Percentiles rank a stretch among this genome's conserved stretches.
Evolutionary conservation across 805 yeast species (phyloP).

Genomic region (Starmerella vaccinii): DNA sequence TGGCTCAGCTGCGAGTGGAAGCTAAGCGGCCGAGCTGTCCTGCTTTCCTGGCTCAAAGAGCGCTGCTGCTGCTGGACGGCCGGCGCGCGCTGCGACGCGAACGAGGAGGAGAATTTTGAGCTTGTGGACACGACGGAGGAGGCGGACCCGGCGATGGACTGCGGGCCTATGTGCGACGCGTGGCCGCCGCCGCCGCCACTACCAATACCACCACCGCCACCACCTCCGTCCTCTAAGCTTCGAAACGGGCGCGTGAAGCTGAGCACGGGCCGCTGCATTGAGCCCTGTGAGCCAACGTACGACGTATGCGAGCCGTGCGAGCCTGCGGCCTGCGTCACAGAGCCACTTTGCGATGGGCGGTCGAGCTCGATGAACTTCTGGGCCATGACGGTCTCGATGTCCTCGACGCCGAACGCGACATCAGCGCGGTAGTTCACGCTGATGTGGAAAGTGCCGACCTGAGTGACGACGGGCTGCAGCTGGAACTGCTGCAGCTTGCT

Average conservation of each 20-base stretch:
- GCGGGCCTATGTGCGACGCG: constrained; percentile 8
- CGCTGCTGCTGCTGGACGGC: constrained; percentile 7
- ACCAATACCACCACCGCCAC: too few species aligned
- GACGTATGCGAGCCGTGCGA: constrained; percentile 4
- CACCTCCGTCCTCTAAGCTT: constrained; percentile 8
- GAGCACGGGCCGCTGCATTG: constrained; percentile 18
- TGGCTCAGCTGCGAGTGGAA: constrained; percentile 7
- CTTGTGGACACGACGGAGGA: constrained; percentile 14
- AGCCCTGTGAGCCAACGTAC: constrained; percentile 9
- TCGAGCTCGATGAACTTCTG: constrained; percentile 47
- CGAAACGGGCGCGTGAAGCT: constrained; percentile 24
- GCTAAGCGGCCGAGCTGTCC: constrained; percentile 35
- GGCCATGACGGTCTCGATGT: constrained; percentile 54
- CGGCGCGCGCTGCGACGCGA: constrained; percentile 29
- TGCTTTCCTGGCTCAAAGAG: constrained; percentile 34
- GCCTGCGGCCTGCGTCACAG: not conserved
- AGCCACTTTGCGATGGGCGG: constrained; percentile 18
- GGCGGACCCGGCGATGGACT: constrained; percentile 16
- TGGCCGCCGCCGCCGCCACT: constrained; percentile 9
- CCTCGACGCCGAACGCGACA: constrained; percentile 54
- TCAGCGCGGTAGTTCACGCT: constrained; percentile 74
- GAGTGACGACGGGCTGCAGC: constrained; percentile 63
- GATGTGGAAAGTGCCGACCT: constrained; percentile 60
- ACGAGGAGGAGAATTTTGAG: constrained; percentile 30
- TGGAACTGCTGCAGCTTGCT: constrained; percentile 52